Conservation (phyloP, 495 filamentous ascomycete species). For the Aspergillus baeticus region DNA sequence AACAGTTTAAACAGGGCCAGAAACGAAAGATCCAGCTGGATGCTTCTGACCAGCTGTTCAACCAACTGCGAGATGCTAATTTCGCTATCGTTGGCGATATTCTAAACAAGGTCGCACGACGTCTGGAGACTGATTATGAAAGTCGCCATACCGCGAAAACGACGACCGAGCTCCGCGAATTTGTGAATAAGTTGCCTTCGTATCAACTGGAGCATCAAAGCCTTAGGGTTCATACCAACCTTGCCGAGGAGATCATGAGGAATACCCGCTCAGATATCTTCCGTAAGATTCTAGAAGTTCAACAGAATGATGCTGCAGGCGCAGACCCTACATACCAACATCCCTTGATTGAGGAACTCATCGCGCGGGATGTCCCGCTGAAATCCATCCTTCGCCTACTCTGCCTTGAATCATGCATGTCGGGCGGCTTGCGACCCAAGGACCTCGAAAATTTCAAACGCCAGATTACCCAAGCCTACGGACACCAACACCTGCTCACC, state of each 20-base stretch:
- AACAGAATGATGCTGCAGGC: slow-evolving; percentile 93
- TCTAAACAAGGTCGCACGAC: slow-evolving; percentile 86
- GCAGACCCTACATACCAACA: slow-evolving; percentile 85
- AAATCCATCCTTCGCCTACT: slow-evolving; percentile 78
- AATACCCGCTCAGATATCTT: slow-evolving; percentile 86
- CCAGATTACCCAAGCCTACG: slow-evolving; percentile 87
- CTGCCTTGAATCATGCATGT: slow-evolving; percentile 88
- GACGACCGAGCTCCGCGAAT: slow-evolving; percentile 84
- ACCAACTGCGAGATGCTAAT: slow-evolving; percentile 86
- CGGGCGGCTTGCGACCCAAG: slow-evolving; percentile 79
- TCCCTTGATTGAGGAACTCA: slow-evolving; percentile 88
- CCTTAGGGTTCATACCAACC: slow-evolving; percentile 82
- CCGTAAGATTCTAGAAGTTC: slow-evolving; percentile 82
- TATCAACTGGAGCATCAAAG: slow-evolving; percentile 94
- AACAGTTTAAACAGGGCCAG: slow-evolving; percentile 58
- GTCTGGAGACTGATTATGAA: slow-evolving; percentile 85
- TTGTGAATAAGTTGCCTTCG: slow-evolving; percentile 85
- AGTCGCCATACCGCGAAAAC: slow-evolving; percentile 86
- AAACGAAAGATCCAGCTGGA: slow-evolving; percentile 92
- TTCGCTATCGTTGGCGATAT: slow-evolving; percentile 90
- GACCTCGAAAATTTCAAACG: slow-evolving; percentile 89
- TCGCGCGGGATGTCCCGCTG: slow-evolving; percentile 78
- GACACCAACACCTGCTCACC: slow-evolving; percentile 89
- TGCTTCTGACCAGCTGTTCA: slow-evolving; percentile 84
- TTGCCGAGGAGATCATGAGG: slow-evolving; percentile 94